These are phyloP conservation scores for Pyracantha coccinea DNA, from an alignment of 331 rosid genomes.

Conservation along the genomic window DNA sequence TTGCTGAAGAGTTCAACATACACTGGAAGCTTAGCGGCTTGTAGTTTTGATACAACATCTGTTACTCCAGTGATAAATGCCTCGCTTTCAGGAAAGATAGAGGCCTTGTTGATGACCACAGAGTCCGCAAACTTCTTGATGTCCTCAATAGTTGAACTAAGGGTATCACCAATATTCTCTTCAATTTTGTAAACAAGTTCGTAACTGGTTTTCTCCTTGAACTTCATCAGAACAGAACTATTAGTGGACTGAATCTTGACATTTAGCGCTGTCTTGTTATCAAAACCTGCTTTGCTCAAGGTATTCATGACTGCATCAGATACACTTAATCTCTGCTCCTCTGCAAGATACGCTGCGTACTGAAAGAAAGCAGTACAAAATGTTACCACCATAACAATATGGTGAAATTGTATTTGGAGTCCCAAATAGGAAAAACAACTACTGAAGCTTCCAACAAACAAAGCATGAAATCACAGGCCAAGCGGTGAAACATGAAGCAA, in stretches of 20 bases:
- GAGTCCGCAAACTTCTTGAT: constrained; percentile 63
- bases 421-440: not conserved
- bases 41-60: constrained; percentile 27
- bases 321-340: constrained; percentile 38
- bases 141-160: constrained; percentile 34
- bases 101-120: constrained; percentile 57
- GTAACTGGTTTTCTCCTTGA: constrained; percentile 49
- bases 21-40: constrained; percentile 44
- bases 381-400: constrained; percentile 8
- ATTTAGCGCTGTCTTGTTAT: constrained; percentile 31
- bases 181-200: constrained; percentile 63
- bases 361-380: constrained; percentile 37
- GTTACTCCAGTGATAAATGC: constrained; percentile 27
- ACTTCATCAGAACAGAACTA: constrained; percentile 57
- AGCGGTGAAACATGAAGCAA: not conserved
- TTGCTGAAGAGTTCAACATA: constrained; percentile 73
- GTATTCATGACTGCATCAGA: constrained; percentile 34
- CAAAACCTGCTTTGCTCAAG: constrained; percentile 58
- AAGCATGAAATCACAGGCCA: not conserved
- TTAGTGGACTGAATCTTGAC: constrained; percentile 72
- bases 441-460: not conserved
- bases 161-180: constrained; percentile 38
- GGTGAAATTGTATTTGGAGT: not conserved
- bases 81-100: constrained; percentile 25
- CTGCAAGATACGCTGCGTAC: constrained; percentile 78